Percentiles rank a stretch among this genome's conserved stretches.
phyloP scores from a whole-genome alignment of 176 grass and related monocot genomes.

The Carex kokanica region DNA sequence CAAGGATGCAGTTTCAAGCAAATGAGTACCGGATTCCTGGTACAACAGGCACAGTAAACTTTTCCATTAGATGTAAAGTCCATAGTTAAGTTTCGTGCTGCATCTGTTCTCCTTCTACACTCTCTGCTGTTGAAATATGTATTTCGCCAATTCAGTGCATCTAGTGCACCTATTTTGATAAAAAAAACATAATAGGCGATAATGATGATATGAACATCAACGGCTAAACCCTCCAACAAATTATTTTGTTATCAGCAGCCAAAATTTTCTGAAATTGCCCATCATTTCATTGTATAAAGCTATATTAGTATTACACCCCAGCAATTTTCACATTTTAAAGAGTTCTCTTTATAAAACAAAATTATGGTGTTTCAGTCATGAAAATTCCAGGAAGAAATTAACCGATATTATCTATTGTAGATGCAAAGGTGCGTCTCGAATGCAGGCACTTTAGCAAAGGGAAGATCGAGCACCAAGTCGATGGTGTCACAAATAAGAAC shows the following conservation, averaged over 20 bases:
- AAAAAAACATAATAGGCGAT: background rate
- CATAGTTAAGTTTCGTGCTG: background rate
- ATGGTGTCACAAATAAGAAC: constrained; percentile 41
- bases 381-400: background rate
- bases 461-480: constrained; percentile 28
- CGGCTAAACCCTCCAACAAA: background rate
- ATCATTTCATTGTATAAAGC: background rate
- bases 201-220: background rate
- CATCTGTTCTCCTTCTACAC: background rate
- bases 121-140: background rate
- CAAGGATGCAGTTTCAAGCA: background rate
- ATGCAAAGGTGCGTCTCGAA: constrained; percentile 75
- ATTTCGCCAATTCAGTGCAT: background rate
- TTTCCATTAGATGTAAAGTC: background rate
- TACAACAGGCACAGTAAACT: background rate
- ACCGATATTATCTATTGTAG: constrained; percentile 30
- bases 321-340: background rate
- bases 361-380: background rate
- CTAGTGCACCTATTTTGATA: background rate
- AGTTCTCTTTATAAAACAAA: background rate
- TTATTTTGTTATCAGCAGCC: background rate
- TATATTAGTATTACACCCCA: background rate
- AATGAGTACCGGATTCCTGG: background rate
- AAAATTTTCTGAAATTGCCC: background rate
- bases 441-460: constrained; percentile 50